Evolutionary conservation across 2,329 filamentous ascomycete genomes (phyloP), one percentile per base, ranked within the genome.

Genomic region (Lachnellula suecica): DNA sequence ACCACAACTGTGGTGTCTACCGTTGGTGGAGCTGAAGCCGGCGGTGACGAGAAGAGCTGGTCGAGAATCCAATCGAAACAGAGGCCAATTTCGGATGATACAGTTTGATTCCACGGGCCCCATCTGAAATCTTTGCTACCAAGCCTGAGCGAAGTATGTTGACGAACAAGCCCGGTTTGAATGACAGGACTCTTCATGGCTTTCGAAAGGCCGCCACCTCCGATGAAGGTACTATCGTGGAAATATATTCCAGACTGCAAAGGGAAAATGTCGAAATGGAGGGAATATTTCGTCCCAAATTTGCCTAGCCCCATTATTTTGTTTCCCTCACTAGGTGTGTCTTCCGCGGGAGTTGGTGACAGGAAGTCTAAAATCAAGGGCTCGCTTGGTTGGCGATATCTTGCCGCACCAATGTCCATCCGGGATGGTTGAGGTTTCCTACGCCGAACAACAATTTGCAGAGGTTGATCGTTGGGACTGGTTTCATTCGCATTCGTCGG

Each of bases 201-300:
- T 24, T 70, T 69, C 17, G 70, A 64, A 5, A 86, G 61, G 1
- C 71, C 66, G 2, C 82, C 82, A 57, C 73, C 75, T 7, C 83
- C 84, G 41, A 87, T 68, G 24, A 85, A 64, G 0, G 82, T 86
- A 47, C 72, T 78, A 54, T 78, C 74, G 49, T 85, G 82, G 48
- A 87, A 86, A 65, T 77, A 85, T 0, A 79, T 74, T 3, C 77
- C 77, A 6, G 67, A 61, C 35, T 79, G 76, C 25, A 87, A 68
- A 17, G 83, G 82, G 48, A 84, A 83, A 4, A 82, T 67, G 42
- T 85, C 82, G 56, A 87, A 87, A 61, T 87, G 77, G 29, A 79
- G 75, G 0, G 82, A 79, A 63, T 86, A 87, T 22, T 76, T 73
- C 1, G 79, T 82, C 1, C 83, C 83, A 63, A 82, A 84, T 1